A percentile compares a stretch with the other conserved stretches of the same genome.
Evolutionary conservation across 352 stramenopile genomes (phyloP).

Genomic region (Phytophthora vignae): DNA sequence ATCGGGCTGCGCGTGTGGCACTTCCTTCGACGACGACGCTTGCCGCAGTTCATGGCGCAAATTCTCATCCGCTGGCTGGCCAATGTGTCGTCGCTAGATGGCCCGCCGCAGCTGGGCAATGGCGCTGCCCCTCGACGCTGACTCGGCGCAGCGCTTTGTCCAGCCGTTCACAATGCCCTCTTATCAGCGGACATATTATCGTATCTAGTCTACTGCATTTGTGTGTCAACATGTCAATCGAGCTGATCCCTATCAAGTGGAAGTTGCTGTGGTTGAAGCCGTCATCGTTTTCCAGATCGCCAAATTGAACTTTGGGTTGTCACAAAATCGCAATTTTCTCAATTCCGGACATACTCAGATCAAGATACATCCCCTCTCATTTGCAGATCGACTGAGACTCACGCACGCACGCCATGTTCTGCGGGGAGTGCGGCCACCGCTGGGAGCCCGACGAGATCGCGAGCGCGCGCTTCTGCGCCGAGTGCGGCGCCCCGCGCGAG

Average conservation of each 20-base stretch:
- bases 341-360: conserved; percentile 19
- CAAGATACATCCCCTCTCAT: conserved; percentile 28
- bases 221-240: not conserved
- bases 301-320: conserved; percentile 19
- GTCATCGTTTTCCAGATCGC: conserved; percentile 18
- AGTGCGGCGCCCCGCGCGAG: conserved; percentile 79
- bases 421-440: conserved; percentile 80
- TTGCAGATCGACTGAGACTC: conserved; percentile 25
- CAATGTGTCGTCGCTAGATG: conserved; percentile 63
- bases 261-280: conserved; percentile 21
- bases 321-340: conserved; percentile 12
- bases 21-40: conserved; percentile 51
- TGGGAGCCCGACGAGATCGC: conserved; percentile 86
- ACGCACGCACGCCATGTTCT: conserved; percentile 69
- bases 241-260: not conserved
- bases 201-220: not conserved
- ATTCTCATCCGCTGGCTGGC: conserved; percentile 68
- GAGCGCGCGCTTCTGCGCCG: conserved; percentile 82
- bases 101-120: conserved; percentile 8
- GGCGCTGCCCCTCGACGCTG: conserved; percentile 15
- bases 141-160: conserved; percentile 7
- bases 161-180: conserved; percentile 14
- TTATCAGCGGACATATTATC: not conserved
- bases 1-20: conserved; percentile 58
- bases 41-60: conserved; percentile 70